Evolutionary conservation across 305 asterid species (phyloP).

Genomic region (Fraxinus xanthoxyloides): DNA sequence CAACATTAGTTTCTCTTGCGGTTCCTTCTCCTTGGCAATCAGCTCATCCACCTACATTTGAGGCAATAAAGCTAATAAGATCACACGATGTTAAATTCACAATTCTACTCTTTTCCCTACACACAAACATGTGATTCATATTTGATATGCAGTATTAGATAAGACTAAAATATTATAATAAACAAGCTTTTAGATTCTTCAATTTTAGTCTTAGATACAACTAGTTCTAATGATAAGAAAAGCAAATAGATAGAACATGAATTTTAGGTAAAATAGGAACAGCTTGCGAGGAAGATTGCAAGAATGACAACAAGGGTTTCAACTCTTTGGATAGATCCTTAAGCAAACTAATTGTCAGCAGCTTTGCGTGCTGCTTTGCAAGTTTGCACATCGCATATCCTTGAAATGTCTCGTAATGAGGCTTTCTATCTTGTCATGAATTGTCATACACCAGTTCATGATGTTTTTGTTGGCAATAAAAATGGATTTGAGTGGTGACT

Average conservation of each 20-base stretch:
- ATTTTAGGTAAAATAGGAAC: conserved; percentile 69
- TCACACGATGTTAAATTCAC: background rate
- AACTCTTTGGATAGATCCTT: conserved; percentile 79
- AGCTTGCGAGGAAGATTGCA: conserved; percentile 76
- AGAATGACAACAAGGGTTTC: conserved; percentile 58
- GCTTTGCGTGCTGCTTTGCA: conserved; percentile 89
- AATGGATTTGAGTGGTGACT: too few relatives aligned
- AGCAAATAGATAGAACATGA: conserved; percentile 7
- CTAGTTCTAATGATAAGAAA: background rate
- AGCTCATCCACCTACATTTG: conserved; percentile 71
- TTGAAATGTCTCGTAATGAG: conserved; percentile 81
- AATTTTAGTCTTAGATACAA: background rate
- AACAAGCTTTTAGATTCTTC: background rate
- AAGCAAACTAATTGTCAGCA: conserved; percentile 45
- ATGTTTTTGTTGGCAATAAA: conserved; percentile 17
- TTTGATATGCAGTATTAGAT: background rate
- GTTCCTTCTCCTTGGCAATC: conserved; percentile 72
- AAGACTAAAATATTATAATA: background rate
- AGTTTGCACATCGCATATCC: conserved; percentile 77
- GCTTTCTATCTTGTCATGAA: conserved; percentile 80
- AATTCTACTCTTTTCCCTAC: background rate
- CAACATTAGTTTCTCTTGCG: conserved; percentile 78
- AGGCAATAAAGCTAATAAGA: background rate
- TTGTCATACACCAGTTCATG: conserved; percentile 50
- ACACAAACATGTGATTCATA: background rate